Evolutionary conservation across 2,329 filamentous ascomycete genomes (phyloP).

Genomic region (Pseudogymnoascus sp.): DNA sequence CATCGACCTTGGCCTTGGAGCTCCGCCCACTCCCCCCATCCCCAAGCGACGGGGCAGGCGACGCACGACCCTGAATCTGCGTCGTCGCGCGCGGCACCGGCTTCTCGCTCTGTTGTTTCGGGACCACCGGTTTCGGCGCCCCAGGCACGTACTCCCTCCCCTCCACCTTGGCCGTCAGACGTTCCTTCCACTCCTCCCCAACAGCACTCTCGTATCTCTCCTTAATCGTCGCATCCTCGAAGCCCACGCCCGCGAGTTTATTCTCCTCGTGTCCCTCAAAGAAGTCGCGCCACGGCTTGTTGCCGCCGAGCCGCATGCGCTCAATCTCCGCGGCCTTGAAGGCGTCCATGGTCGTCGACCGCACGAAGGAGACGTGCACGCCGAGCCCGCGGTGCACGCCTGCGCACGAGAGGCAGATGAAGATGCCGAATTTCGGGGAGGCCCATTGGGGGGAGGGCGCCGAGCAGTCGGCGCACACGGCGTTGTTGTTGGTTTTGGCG

Average conservation of each 20-base stretch:
- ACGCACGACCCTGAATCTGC: constrained; percentile 11
- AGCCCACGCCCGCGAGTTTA: constrained; percentile 55
- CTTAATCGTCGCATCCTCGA: constrained; percentile 82
- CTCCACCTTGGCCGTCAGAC: constrained; percentile 79
- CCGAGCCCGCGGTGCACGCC: constrained; percentile 90
- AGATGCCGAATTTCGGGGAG: constrained; percentile 92
- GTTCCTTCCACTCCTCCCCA: constrained; percentile 92
- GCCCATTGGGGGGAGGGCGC: constrained; percentile 98
- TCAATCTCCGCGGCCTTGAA: constrained; percentile 91
- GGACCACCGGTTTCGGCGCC: constrained; percentile 41
- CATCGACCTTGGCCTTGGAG: constrained; percentile 58
- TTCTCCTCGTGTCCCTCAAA: constrained; percentile 67
- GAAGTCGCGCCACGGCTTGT: constrained; percentile 77
- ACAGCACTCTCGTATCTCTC: constrained; percentile 84
- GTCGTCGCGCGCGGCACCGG: constrained; percentile 26
- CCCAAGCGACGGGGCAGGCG: constrained; percentile 16
- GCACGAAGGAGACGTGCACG: constrained; percentile 97
- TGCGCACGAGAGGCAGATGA: constrained; percentile 95
- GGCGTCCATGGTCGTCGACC: constrained; percentile 96
- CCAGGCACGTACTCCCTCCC: constrained; percentile 74
- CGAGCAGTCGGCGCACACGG: constrained; percentile 86
- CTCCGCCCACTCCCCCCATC: constrained; percentile 23
- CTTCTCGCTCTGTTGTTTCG: constrained; percentile 31
- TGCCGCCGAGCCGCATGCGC: constrained; percentile 88
- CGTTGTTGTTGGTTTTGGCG: constrained; percentile 84